Conservation (phyloP, 306 rosid genomes). For the Spatholobus suberectus region DNA sequence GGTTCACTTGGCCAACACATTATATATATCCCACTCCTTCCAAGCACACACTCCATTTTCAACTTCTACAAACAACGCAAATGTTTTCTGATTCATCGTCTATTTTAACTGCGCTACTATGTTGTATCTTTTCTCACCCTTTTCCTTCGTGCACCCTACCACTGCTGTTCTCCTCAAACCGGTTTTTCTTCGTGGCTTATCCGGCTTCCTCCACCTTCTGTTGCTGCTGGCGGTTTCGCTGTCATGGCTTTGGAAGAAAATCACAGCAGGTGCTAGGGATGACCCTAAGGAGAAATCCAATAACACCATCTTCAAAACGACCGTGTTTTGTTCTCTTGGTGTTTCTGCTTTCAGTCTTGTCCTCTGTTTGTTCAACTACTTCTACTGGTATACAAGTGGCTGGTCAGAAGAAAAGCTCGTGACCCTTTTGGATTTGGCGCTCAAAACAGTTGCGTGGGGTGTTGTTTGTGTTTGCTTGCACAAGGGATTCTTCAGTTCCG, state of each 20-base stretch:
- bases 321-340: constrained; percentile 46
- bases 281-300: constrained; percentile 33
- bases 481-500: constrained; percentile 39
- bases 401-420: constrained; percentile 49
- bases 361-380: constrained; percentile 35
- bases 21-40: background rate
- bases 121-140: constrained; percentile 1
- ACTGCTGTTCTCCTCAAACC: constrained; percentile 43
- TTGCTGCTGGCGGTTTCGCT: constrained; percentile 35
- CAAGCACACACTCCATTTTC: background rate
- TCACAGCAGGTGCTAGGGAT: background rate
- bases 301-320: background rate
- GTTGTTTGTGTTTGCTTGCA: constrained; percentile 40
- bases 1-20: no score
- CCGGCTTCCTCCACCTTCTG: constrained; percentile 39
- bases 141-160: constrained; percentile 1
- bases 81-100: background rate
- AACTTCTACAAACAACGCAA: background rate
- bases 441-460: constrained; percentile 54
- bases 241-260: constrained; percentile 38
- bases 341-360: constrained; percentile 41
- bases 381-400: constrained; percentile 43
- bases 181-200: constrained; percentile 46
- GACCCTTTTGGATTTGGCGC: constrained; percentile 51
- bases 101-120: background rate